These are phyloP conservation scores for Chlamydomonas eustigma DNA, from an alignment of 139 green algal species.

Conservation along the genomic window DNA sequence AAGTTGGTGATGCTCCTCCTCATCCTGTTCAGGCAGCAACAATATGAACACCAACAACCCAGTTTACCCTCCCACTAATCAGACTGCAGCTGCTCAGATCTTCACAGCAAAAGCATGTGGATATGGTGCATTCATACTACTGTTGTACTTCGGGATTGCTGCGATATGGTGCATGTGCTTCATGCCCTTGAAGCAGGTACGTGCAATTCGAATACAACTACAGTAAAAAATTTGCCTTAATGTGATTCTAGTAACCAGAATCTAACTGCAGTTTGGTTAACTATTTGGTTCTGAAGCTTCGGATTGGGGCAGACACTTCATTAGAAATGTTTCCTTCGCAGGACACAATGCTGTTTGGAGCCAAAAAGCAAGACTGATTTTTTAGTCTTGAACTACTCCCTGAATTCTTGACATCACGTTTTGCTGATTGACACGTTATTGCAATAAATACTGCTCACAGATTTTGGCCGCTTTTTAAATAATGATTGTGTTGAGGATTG, in stretches of 20 bases:
- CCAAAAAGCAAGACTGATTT: slow-evolving; percentile 14
- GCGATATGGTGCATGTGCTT: slow-evolving; percentile 45
- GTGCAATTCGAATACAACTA: neutral
- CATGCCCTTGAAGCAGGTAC: slow-evolving; percentile 40
- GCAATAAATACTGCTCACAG: no score
- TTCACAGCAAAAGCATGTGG: slow-evolving; percentile 40
- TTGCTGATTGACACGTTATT: no score
- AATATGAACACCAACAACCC: neutral
- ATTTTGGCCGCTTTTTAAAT: no score
- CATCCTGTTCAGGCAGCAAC: no score
- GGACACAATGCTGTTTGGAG: slow-evolving; percentile 14
- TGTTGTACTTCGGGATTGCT: slow-evolving; percentile 37
- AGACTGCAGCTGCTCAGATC: slow-evolving; percentile 9
- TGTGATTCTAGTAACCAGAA: neutral
- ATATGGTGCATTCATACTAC: slow-evolving; percentile 42
- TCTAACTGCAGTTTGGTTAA: neutral
- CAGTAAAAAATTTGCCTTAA: neutral
- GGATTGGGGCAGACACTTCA: neutral
- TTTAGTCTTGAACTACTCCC: no score
- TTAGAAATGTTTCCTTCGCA: neutral
- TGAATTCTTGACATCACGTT: no score
- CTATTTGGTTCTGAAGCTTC: neutral
- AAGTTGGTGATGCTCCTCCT: no score
- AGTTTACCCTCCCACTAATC: slow-evolving; percentile 1
- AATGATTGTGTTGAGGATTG: no score